These are phyloP conservation scores for Euphorbia corollata DNA, from an alignment of 441 rosid genomes.

Conservation along the genomic window DNA sequence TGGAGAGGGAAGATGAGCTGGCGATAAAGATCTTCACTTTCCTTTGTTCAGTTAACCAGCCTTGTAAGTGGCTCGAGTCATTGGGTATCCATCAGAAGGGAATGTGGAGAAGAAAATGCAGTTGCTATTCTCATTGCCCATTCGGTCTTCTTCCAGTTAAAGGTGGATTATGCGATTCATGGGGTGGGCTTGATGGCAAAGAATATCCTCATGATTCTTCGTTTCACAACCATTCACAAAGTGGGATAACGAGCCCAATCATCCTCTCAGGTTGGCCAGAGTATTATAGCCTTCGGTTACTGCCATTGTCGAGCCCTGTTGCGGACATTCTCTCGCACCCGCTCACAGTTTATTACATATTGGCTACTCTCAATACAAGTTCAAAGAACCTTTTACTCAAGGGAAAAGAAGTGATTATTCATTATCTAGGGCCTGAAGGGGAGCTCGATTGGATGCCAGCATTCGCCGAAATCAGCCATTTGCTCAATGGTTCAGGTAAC, in stretches of 20 bases:
- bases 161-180: conserved; percentile 39
- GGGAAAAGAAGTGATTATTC: conserved; percentile 40
- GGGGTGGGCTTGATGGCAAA: conserved; percentile 37
- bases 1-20: conserved; percentile 49
- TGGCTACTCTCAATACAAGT: conserved; percentile 33
- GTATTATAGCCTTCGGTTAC: conserved; percentile 38
- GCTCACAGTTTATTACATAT: conserved; percentile 33
- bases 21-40: conserved; percentile 37
- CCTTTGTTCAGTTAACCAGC: conserved; percentile 34
- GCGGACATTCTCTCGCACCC: conserved; percentile 44
- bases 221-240: conserved; percentile 23
- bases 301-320: conserved; percentile 41
- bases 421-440: conserved; percentile 45
- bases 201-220: conserved; percentile 35
- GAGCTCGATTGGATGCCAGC: conserved; percentile 46
- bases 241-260: conserved; percentile 32
- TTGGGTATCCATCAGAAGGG: conserved; percentile 39
- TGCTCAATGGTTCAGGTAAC: conserved; percentile 38
- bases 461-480: conserved; percentile 39
- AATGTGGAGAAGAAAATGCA: conserved; percentile 46
- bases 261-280: conserved; percentile 46
- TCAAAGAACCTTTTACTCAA: conserved; percentile 36
- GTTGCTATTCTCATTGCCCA: conserved; percentile 40
- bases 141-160: conserved; percentile 43
- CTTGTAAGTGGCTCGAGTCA: conserved; percentile 43